Evolutionary conservation across 2,329 filamentous ascomycete genomes (phyloP).

Genomic region (Aspergillus luchuensis): DNA sequence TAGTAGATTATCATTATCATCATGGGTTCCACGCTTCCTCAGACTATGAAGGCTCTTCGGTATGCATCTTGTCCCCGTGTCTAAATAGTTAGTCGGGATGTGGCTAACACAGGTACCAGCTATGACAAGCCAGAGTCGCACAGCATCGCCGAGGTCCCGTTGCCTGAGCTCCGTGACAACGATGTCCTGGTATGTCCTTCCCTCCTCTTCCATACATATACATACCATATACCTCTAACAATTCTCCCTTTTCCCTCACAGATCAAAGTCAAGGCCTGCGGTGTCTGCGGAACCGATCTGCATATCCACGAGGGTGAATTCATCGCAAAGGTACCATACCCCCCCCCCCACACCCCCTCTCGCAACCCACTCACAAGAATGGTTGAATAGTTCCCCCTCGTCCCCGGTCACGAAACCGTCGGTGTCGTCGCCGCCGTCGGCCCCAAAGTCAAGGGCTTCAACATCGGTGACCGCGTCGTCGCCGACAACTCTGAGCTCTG

Average conservation of each 20-base stretch:
- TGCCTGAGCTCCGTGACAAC: conserved; percentile 61
- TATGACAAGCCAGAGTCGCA: conserved; percentile 66
- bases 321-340: conserved; percentile 50
- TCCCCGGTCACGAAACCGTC: conserved; percentile 69
- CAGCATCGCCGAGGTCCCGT: conserved; percentile 62
- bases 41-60: conserved; percentile 65
- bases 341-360: neutral
- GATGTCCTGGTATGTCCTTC: conserved; percentile 55
- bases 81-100: neutral
- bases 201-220: neutral
- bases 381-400: conserved; percentile 59
- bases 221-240: neutral
- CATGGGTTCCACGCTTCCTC: conserved; percentile 48
- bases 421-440: conserved; percentile 64
- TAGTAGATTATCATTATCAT: conserved; percentile 19
- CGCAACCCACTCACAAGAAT: neutral
- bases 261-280: conserved; percentile 68
- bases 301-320: conserved; percentile 68
- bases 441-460: conserved; percentile 61
- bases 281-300: conserved; percentile 62
- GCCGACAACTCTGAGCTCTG: conserved; percentile 62
- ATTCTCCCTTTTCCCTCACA: conserved; percentile 19
- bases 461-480: conserved; percentile 65
- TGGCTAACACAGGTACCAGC: conserved; percentile 28
- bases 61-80: conserved; percentile 36